phyloP scores from a whole-genome alignment of 75 land plant genomes.

The Picea glauca region DNA sequence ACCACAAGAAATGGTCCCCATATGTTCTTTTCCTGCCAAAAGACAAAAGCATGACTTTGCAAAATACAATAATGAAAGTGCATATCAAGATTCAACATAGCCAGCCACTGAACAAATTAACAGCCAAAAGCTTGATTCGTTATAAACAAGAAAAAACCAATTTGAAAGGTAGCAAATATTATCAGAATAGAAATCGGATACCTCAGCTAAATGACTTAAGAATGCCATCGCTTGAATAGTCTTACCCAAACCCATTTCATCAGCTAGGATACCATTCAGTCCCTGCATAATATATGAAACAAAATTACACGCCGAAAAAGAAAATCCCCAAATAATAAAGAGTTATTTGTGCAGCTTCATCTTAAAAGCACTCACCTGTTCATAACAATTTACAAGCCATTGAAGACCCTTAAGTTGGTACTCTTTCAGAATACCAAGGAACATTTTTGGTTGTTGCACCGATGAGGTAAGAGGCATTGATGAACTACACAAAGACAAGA shows the following conservation, averaged over 20 bases:
- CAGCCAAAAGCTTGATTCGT: not conserved
- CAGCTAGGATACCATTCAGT: constrained; percentile 97
- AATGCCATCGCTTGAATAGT: constrained; percentile 99
- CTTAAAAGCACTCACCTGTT: constrained; percentile 62
- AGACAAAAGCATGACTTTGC: not conserved
- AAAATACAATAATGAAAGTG: not conserved
- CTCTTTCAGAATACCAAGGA: constrained; percentile 85
- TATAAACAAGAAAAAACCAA: constrained; percentile 2
- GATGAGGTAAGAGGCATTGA: constrained; percentile 93
- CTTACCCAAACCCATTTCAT: constrained; percentile 99
- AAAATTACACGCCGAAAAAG: not conserved
- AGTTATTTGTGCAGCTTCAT: not conserved
- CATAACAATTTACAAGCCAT: constrained; percentile 99
- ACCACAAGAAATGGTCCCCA: constrained; percentile 99
- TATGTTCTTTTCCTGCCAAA: constrained; percentile 87
- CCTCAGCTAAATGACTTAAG: constrained; percentile 97
- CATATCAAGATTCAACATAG: constrained; percentile 4
- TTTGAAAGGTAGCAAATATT: not conserved
- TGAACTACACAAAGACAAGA: constrained; percentile 51
- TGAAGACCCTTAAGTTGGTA: constrained; percentile 97
- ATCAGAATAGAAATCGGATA: constrained; percentile 15
- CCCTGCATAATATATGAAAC: constrained; percentile 45
- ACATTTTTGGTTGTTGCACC: constrained; percentile 82
- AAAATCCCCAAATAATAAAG: not conserved
- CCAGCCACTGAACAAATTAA: not conserved